Conservation (phyloP, 208 protist genomes). For the Wallacemonas sp. region DNA sequence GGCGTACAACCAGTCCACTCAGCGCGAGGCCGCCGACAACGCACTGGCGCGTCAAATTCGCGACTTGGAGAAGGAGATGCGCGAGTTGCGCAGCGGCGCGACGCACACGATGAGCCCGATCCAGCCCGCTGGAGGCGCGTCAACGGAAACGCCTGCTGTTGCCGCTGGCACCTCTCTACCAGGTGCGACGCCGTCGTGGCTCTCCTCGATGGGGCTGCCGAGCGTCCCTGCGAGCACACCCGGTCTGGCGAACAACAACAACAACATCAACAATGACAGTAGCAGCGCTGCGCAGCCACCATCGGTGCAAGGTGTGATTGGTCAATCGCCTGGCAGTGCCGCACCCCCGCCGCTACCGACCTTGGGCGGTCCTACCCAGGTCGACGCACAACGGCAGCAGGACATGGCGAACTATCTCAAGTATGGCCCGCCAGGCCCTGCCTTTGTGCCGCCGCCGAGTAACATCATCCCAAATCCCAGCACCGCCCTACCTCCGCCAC, state of each 20-base stretch:
- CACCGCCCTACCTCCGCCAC: slow-evolving; percentile 7
- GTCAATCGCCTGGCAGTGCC: too few species aligned
- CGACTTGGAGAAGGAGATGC: slow-evolving; percentile 60
- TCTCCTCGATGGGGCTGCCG: background rate
- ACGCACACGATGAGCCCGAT: background rate
- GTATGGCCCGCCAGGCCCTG: slow-evolving; percentile 25
- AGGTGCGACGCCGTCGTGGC: background rate
- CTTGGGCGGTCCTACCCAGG: background rate
- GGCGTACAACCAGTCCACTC: slow-evolving; percentile 72
- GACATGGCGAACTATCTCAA: slow-evolving; percentile 19
- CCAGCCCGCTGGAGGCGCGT: background rate
- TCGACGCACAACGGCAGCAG: slow-evolving; percentile 10
- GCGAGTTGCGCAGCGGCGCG: slow-evolving; percentile 24
- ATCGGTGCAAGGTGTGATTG: too few species aligned
- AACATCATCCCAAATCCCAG: background rate
- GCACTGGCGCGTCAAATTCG: slow-evolving; percentile 63
- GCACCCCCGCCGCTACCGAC: background rate
- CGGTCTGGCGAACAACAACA: slow-evolving; percentile 3
- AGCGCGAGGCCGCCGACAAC: slow-evolving; percentile 62
- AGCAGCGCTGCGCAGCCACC: background rate
- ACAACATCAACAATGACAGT: background rate
- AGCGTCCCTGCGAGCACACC: background rate
- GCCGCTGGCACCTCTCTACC: background rate
- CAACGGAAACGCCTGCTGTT: background rate
- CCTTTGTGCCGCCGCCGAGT: slow-evolving; percentile 14